Percentiles rank a stretch among this genome's conserved stretches.
phyloP scores from a whole-genome alignment of 495 filamentous ascomycete species.

The Penicillium coffeae region DNA sequence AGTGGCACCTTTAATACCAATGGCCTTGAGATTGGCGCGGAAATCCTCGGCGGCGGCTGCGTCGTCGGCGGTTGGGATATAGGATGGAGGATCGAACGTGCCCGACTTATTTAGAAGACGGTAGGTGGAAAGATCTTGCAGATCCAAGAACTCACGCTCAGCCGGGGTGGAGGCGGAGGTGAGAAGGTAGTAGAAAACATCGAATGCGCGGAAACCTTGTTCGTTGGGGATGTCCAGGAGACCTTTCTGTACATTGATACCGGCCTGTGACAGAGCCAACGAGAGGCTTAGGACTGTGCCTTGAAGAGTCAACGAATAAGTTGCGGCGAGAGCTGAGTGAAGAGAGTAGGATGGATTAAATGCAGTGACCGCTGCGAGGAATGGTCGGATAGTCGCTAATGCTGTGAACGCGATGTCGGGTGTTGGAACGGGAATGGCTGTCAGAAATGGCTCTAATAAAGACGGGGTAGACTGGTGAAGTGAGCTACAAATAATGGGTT shows the following conservation, averaged over 20 bases:
- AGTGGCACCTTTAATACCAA: conserved; percentile 85
- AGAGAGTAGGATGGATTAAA: conserved; percentile 81
- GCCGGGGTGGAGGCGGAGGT: conserved; percentile 85
- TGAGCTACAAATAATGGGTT: conserved; percentile 52
- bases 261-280: conserved; percentile 77
- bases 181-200: conserved; percentile 95
- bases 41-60: conserved; percentile 91
- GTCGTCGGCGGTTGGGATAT: conserved; percentile 92
- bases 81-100: conserved; percentile 83
- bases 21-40: conserved; percentile 71
- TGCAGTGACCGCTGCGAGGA: conserved; percentile 81
- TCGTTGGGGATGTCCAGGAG: conserved; percentile 77
- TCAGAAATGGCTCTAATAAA: conserved; percentile 74
- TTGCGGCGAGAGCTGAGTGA: conserved; percentile 75
- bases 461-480: conserved; percentile 87
- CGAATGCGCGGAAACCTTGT: conserved; percentile 86
- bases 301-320: conserved; percentile 73
- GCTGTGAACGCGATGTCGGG: conserved; percentile 71
- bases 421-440: conserved; percentile 71
- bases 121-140: conserved; percentile 77
- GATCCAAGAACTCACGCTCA: conserved; percentile 84
- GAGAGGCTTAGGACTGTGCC: conserved; percentile 74
- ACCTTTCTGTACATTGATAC: conserved; percentile 79
- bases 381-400: conserved; percentile 74
- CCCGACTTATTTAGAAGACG: conserved; percentile 72